Evolutionary conservation across 1,139 yeast species (phyloP).

Genomic region (Diutina scorzettiae): DNA sequence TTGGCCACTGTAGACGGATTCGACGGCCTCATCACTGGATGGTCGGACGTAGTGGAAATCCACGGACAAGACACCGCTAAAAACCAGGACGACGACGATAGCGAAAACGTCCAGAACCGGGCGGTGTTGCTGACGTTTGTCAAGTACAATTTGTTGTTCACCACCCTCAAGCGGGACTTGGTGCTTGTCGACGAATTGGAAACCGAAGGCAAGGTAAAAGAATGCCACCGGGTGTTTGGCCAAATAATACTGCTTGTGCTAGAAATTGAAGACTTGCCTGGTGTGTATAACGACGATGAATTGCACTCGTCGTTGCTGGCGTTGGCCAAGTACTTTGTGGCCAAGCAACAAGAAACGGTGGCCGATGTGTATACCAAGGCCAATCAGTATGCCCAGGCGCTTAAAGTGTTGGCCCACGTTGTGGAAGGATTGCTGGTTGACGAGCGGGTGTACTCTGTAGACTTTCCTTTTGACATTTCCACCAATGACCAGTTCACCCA

Average conservation of each 20-base stretch:
- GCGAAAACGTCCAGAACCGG: slow-evolving; percentile 52
- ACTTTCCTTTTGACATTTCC: slow-evolving; percentile 29
- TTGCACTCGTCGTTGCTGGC: slow-evolving; percentile 42
- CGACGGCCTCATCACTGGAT: slow-evolving; percentile 12
- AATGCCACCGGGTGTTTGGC: slow-evolving; percentile 37
- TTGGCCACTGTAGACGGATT: slow-evolving; percentile 10
- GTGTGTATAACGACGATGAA: slow-evolving; percentile 78
- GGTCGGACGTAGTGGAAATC: slow-evolving; percentile 27
- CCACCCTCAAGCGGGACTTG: slow-evolving; percentile 63
- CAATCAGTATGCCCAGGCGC: slow-evolving; percentile 38
- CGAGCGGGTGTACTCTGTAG: slow-evolving; percentile 14
- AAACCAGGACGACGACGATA: slow-evolving; percentile 32
- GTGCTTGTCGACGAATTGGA: slow-evolving; percentile 13
- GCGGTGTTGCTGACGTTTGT: slow-evolving; percentile 69
- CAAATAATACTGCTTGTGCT: slow-evolving; percentile 24
- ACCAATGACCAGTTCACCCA: slow-evolving; percentile 20
- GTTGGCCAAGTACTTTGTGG: slow-evolving; percentile 34
- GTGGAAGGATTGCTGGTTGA: slow-evolving; percentile 12
- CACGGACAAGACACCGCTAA: slow-evolving; percentile 15
- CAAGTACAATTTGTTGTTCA: slow-evolving; percentile 52
- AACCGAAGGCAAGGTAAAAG: slow-evolving; percentile 19
- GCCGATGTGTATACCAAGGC: slow-evolving; percentile 38
- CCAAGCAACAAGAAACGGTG: slow-evolving; percentile 31
- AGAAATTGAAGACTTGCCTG: slow-evolving; percentile 70
- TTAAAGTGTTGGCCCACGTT: slow-evolving; percentile 37